A percentile compares a stretch with the other conserved stretches of the same genome.
Conservation (phyloP, 129 eudicot genomes). For the Helichrysum umbraculigerum region DNA sequence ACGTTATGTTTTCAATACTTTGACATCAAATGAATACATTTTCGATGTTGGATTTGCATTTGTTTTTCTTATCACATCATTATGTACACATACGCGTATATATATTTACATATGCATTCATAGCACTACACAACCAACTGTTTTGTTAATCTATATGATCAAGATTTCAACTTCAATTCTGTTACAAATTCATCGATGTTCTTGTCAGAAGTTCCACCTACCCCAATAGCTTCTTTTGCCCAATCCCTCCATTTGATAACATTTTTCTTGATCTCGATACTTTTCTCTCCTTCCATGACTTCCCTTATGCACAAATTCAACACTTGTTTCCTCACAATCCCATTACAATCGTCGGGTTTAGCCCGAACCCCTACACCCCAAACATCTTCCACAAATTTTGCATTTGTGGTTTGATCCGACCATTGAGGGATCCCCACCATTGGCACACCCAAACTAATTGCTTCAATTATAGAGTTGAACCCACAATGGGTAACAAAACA, state of each 20-base stretch:
- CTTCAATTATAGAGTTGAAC: constrained; percentile 40
- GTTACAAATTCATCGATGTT: constrained; percentile 40
- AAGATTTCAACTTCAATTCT: constrained; percentile 16
- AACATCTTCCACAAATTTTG: constrained; percentile 42
- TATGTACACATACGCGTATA: too few species aligned
- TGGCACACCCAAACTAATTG: constrained; percentile 39
- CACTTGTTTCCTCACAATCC: constrained; percentile 33
- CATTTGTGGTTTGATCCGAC: constrained; percentile 44
- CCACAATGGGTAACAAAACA: constrained; percentile 50
- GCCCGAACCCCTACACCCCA: constrained; percentile 44
- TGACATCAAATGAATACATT: too few species aligned
- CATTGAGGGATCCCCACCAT: constrained; percentile 41
- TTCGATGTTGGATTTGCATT: too few species aligned
- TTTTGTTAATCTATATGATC: neutral
- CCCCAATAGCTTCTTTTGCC: constrained; percentile 31
- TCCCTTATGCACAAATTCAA: constrained; percentile 33
- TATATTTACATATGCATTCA: too few species aligned
- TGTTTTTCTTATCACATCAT: too few species aligned
- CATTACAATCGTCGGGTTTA: constrained; percentile 24
- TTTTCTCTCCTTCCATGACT: constrained; percentile 44
- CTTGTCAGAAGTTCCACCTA: constrained; percentile 39
- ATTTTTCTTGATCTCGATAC: constrained; percentile 23
- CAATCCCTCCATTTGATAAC: constrained; percentile 24
- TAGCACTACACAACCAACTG: neutral
- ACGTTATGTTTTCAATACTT: too few species aligned